phyloP scores from a whole-genome alignment of 2,329 filamentous ascomycete genomes.

The Ophiocordyceps camponoti-leonardi region DNA sequence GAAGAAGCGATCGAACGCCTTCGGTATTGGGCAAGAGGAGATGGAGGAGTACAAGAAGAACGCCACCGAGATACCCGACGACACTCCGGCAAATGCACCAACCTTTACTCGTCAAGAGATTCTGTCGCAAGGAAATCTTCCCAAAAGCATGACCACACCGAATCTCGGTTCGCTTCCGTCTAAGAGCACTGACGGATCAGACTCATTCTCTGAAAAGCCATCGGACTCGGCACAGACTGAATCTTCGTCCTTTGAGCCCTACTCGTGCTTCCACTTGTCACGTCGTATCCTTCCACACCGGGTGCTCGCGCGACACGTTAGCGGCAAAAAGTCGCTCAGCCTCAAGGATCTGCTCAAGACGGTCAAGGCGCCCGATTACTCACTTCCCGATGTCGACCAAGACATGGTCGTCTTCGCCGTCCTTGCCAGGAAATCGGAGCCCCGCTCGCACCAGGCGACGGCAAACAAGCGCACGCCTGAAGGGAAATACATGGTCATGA shows the following conservation, averaged over 20 bases:
- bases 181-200: slow-evolving; percentile 5
- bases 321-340: slow-evolving; percentile 58
- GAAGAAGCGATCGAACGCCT: slow-evolving; percentile 35
- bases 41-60: slow-evolving; percentile 41
- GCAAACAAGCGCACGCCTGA: slow-evolving; percentile 26
- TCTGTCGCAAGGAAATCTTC: slow-evolving; percentile 19
- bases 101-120: slow-evolving; percentile 50
- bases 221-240: slow-evolving; percentile 6
- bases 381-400: slow-evolving; percentile 64
- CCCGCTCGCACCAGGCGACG: slow-evolving; percentile 38
- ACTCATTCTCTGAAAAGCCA: not conserved
- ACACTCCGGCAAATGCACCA: slow-evolving; percentile 26
- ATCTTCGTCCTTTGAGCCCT: slow-evolving; percentile 56
- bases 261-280: slow-evolving; percentile 70
- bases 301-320: slow-evolving; percentile 60
- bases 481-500: slow-evolving; percentile 85
- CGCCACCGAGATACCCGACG: slow-evolving; percentile 35
- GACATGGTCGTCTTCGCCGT: slow-evolving; percentile 85
- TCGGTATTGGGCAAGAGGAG: slow-evolving; percentile 38
- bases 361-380: slow-evolving; percentile 70
- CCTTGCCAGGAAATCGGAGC: slow-evolving; percentile 74
- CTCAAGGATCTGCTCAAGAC: slow-evolving; percentile 67
- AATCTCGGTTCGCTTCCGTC: slow-evolving; percentile 6
- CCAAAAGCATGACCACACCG: slow-evolving; percentile 26
- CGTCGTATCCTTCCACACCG: slow-evolving; percentile 70